Base-by-base conservation (phyloP, 148 eudicot genomes). In the Nepenthes gracilis region DNA sequence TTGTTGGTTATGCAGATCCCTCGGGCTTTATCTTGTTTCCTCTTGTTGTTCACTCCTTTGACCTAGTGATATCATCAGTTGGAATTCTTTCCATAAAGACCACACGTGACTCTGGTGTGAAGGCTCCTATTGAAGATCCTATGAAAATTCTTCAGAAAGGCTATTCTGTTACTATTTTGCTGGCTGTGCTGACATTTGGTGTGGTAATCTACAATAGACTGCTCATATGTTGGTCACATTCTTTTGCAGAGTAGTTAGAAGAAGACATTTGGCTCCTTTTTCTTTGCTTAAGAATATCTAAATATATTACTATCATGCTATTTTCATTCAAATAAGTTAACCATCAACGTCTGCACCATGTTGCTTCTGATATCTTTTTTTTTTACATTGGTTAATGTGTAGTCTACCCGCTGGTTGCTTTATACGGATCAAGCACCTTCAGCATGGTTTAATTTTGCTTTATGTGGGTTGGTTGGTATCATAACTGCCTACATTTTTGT, bases 401-500 rank as follows among this genome's bases (percentile, higher is more conserved):
- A 93, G 99, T 93, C 99, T 59, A 93, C 99, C 2, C 92, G 99
- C 50, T 93, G 95, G 99, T 74, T 93, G 84, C 87, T 93, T 35
- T 93, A 88, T 71, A 93, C 99, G 12, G 99, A 93, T 62, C 99
- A 93, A 68, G 99, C 99, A 60, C 99, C 99, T 75, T 78, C 95
- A 65, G 99, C 99, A 51, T 93, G 99, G 99, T 64, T 93, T 62
- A 86, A 93, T 68, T 93, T 93, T 70, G 88, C 87, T 4, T 64
- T 93, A 60, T 93, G 99, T 78, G 99, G 99, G 72, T 68, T 93
- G 70, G 95, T 93, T 66, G 99, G 99, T 64, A 93, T 93, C 49
- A 79, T 80, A 64, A 93, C 99, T 6, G 96, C 99, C 23, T 93
- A 93, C 62, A 35, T 63, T 58, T 93, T 88, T 79, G 99, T 93